These are phyloP conservation scores for Ceratocystis huliohia DNA, from an alignment of 2,329 filamentous ascomycete genomes.

Conservation along the genomic window DNA sequence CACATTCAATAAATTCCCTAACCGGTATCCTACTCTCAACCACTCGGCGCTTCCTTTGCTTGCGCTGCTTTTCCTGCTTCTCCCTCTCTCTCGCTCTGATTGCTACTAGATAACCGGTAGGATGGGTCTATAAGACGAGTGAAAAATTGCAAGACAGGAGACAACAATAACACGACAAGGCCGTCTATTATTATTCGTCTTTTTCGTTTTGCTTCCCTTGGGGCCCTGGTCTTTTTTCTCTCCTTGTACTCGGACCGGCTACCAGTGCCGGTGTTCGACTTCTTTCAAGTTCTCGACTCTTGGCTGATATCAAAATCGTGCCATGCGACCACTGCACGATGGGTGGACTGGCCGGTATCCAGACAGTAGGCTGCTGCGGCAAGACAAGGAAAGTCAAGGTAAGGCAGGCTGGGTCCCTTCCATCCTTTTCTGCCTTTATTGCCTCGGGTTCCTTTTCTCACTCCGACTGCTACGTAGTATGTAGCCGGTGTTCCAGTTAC, in stretches of 20 bases:
- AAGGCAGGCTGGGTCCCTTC: neutral
- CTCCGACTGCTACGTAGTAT: neutral
- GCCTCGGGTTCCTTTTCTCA: neutral
- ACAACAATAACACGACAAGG: neutral
- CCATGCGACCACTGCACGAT: neutral
- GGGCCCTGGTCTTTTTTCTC: neutral
- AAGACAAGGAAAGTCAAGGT: neutral
- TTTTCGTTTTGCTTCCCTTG: neutral
- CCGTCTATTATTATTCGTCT: conserved; percentile 1
- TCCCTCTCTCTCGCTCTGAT: neutral
- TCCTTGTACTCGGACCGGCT: neutral
- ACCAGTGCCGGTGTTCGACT: neutral
- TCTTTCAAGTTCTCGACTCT: neutral
- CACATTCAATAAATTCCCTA: too few relatives aligned
- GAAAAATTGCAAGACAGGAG: neutral
- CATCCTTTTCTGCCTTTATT: neutral
- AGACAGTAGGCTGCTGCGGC: neutral
- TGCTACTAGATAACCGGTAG: neutral
- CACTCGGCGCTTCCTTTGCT: neutral
- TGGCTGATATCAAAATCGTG: conserved; percentile 1
- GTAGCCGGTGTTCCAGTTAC: neutral
- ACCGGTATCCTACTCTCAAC: too few relatives aligned
- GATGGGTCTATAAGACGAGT: neutral
- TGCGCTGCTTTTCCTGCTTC: neutral
- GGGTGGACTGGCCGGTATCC: neutral